Base-by-base conservation (phyloP, 2,329 filamentous ascomycete species). In the Fusarium duplospermum region DNA sequence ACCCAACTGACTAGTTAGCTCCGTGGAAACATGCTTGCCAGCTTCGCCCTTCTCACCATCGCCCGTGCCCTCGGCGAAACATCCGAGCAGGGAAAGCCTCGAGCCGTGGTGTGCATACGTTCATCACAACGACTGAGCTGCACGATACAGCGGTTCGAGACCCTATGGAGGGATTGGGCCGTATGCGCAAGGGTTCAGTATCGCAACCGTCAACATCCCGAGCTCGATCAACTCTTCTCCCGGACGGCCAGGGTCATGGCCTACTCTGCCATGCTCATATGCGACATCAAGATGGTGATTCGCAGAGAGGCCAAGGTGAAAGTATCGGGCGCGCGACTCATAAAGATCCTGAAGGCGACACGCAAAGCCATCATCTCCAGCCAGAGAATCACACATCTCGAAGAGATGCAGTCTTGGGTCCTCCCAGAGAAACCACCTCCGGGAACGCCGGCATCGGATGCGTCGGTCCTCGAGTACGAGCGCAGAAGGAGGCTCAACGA, bases 311-410 rank as follows among this genome's bases (percentile, higher is more conserved):
- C 45, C 22, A 42, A 42, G n/a, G 35, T 71, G 47, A 45, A 52
- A n/a, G 45, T 73, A 4, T 42, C 62, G 38, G 71, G 59, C 29
- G 61, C 16, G 2, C 54, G 59, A 7, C 22, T 76, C 20, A 20
- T 71, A 57, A 63, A 64, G 24, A 72, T 65, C 56, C 27, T 74
- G 33, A 70, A 57, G 40, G 50, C 47, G 29, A 62, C 64, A n/a
- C 65, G 67, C 42, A 74, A 68, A 29, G 67, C 70, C 42, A 70
- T 74, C 59, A 36, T 65, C 24, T 52, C 64, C 2, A 47, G 65
- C 20, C 72, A 74, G 22, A 67, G 62, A 54, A 70, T 71, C 27
- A 70, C 72, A n/a, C 72, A 74, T 52, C 59, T 67, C 50, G 66
- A 72, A 4, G 61, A 61, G 29, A 36, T 70, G 27, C 33, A 72